phyloP scores from a whole-genome alignment of 2,329 filamentous ascomycete genomes.

The Xylaria sp. region DNA sequence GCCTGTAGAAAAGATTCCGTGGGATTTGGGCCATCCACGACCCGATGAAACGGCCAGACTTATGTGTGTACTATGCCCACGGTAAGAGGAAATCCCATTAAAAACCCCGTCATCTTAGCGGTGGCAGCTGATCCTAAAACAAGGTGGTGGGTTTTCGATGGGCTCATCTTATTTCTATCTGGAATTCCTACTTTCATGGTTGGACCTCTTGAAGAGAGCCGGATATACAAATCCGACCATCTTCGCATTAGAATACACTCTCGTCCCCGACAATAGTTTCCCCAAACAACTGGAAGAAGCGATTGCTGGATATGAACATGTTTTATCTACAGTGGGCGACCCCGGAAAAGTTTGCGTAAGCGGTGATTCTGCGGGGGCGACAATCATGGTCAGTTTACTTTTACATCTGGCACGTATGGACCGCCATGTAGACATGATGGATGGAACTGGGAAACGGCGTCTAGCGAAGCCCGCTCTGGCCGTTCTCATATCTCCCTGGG shows the following conservation, averaged over 20 bases:
- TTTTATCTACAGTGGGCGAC: constrained; percentile 67
- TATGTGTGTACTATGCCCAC: constrained; percentile 85
- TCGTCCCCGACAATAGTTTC: constrained; percentile 78
- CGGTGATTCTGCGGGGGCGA: constrained; percentile 83
- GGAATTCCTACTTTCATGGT: constrained; percentile 81
- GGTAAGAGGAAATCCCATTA: constrained; percentile 58
- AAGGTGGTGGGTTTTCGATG: constrained; percentile 84
- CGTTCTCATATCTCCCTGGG: constrained; percentile 83
- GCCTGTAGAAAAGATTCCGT: constrained; percentile 58
- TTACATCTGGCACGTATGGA: constrained; percentile 68
- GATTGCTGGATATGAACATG: constrained; percentile 75
- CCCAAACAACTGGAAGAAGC: constrained; percentile 79
- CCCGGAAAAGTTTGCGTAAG: constrained; percentile 73
- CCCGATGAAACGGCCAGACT: constrained; percentile 69
- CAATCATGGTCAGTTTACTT: constrained; percentile 76
- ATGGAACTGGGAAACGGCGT: constrained; percentile 50
- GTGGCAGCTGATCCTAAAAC: constrained; percentile 35
- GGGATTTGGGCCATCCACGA: constrained; percentile 78
- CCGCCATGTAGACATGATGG: constrained; percentile 43
- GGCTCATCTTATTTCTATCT: constrained; percentile 86
- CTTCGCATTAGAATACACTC: constrained; percentile 82
- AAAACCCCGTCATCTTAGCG: constrained; percentile 4
- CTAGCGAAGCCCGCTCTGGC: constrained; percentile 62
- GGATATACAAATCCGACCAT: constrained; percentile 81
- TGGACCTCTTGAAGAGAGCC: constrained; percentile 68